phyloP scores from a whole-genome alignment of 352 stramenopile genomes.

The Thalassiosira hispida region DNA sequence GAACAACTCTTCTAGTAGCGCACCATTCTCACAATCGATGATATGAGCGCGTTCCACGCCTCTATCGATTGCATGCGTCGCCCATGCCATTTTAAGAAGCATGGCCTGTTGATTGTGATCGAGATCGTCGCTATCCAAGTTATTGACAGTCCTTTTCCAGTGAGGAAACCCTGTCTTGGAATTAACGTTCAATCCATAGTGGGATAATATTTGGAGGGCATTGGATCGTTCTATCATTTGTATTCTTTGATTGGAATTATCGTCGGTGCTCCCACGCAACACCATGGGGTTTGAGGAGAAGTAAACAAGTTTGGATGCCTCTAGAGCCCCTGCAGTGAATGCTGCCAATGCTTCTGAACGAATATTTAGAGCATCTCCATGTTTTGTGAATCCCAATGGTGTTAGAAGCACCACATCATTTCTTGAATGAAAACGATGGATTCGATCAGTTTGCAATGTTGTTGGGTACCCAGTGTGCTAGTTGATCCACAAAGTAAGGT shows the following conservation, averaged over 20 bases:
- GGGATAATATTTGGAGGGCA: slow-evolving; percentile 60
- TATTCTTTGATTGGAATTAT: slow-evolving; percentile 57
- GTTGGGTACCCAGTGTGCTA: slow-evolving; percentile 91
- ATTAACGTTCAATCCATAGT: slow-evolving; percentile 66
- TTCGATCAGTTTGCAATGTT: slow-evolving; percentile 90
- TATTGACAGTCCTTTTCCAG: slow-evolving; percentile 26
- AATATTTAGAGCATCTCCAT: slow-evolving; percentile 89
- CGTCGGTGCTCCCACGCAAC: slow-evolving; percentile 55
- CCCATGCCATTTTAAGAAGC: slow-evolving; percentile 72
- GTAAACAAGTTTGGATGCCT: slow-evolving; percentile 85
- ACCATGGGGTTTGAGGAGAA: slow-evolving; percentile 68
- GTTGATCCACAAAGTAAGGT: slow-evolving; percentile 48
- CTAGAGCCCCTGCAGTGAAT: slow-evolving; percentile 69
- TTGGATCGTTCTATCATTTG: slow-evolving; percentile 64
- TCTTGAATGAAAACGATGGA: slow-evolving; percentile 87
- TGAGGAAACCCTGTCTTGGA: slow-evolving; percentile 52
- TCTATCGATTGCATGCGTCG: slow-evolving; percentile 68
- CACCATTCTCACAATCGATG: slow-evolving; percentile 77
- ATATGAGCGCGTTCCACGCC: slow-evolving; percentile 85
- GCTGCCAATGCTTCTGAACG: slow-evolving; percentile 80
- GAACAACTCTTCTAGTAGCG: slow-evolving; percentile 94
- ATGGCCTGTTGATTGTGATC: slow-evolving; percentile 46
- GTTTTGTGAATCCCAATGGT: slow-evolving; percentile 92
- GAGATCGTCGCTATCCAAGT: slow-evolving; percentile 8
- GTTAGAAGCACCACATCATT: slow-evolving; percentile 95